Percentiles rank a stretch among this genome's conserved stretches.
Conservation (phyloP, 306 rosid species). For the peach (Prunus persica) region Prunus_persica_NCBIv2 NC_034012.1:2106501-2107000, state of each 20-base stretch:
- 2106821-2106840: neutral
- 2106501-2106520: conserved; percentile 95
- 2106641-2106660: conserved; percentile 40
- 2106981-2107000: conserved; percentile 2
- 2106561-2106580: conserved; percentile 60
- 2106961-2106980: neutral
- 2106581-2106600: conserved; percentile 69
- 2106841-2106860: neutral
- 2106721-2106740: conserved; percentile 66
- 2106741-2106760: conserved; percentile 73
- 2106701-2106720: conserved; percentile 56
- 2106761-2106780: conserved; percentile 83
- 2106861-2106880: neutral
- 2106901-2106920: conserved; percentile 4
- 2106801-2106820: conserved; percentile 74
- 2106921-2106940: neutral
- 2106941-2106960: neutral
- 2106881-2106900: neutral
- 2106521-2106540: conserved; percentile 95
- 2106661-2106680: conserved; percentile 57
- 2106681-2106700: conserved; percentile 75
- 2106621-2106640: conserved; percentile 79
- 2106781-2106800: conserved; percentile 99
- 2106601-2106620: conserved; percentile 67
- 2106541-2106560: conserved; percentile 86